phyloP scores from a whole-genome alignment of 331 rosid genomes.

The Stylosanthes scabra region DNA sequence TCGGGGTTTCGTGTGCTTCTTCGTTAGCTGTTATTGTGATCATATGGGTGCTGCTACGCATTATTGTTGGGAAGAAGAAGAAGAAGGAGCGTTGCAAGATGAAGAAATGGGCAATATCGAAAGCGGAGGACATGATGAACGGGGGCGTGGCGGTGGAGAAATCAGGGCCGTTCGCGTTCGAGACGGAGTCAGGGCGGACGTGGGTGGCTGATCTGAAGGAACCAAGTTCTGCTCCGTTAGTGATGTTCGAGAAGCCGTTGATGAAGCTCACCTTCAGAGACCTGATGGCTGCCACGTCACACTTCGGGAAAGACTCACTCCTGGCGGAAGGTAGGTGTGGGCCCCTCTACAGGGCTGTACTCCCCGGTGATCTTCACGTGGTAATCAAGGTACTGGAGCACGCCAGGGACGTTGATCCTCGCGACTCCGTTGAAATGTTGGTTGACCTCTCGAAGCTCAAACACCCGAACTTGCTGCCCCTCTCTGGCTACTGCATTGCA shows the following conservation, averaged over 20 bases:
- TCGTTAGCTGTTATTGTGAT: conserved; percentile 30
- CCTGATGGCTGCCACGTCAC: conserved; percentile 88
- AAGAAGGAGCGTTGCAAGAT: conserved; percentile 40
- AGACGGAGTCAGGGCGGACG: conserved; percentile 78
- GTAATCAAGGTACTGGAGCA: conserved; percentile 82
- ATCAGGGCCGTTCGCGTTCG: conserved; percentile 90
- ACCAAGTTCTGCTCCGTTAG: conserved; percentile 81
- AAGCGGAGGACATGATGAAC: conserved; percentile 51
- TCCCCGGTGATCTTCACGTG: conserved; percentile 89
- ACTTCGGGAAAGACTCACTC: conserved; percentile 88
- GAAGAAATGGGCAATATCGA: conserved; percentile 85
- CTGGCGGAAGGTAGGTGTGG: conserved; percentile 88
- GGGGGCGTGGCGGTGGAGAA: conserved; percentile 48
- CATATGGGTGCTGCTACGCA: conserved; percentile 34
- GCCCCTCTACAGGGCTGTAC: conserved; percentile 84
- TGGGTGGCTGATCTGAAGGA: conserved; percentile 89
- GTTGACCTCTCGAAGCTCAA: conserved; percentile 65
- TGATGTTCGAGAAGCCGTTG: conserved; percentile 97
- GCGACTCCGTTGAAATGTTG: conserved; percentile 61
- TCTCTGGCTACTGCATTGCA: conserved; percentile 96
- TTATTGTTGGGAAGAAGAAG: conserved; percentile 27
- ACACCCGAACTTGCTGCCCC: conserved; percentile 84
- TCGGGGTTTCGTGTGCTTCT: conserved; percentile 42
- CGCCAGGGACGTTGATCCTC: conserved; percentile 62
- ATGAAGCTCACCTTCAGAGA: conserved; percentile 81